Conservation (phyloP, 768 basidiomycete genomes). For the Kwoniella sp. region DNA sequence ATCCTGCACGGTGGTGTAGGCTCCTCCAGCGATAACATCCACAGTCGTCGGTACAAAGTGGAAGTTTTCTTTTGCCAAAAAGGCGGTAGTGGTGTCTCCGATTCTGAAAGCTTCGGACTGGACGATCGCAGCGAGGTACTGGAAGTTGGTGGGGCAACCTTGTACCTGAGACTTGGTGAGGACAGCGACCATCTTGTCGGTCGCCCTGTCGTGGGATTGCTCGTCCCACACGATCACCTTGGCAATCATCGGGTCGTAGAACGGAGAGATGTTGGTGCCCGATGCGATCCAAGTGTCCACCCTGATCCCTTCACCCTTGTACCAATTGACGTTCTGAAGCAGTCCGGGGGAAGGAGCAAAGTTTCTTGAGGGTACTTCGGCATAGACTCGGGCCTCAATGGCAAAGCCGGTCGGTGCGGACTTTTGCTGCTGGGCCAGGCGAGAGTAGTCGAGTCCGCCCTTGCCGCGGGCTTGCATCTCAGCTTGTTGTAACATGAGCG, state of each 20-base stretch:
- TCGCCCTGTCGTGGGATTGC: constrained; percentile 54
- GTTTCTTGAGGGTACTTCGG: constrained; percentile 60
- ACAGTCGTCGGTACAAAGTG: constrained; percentile 51
- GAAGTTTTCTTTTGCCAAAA: constrained; percentile 25
- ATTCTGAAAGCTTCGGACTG: constrained; percentile 40
- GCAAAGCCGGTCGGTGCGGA: constrained; percentile 48
- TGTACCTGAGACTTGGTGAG: constrained; percentile 54
- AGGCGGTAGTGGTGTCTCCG: constrained; percentile 36
- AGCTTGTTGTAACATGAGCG: constrained; percentile 63
- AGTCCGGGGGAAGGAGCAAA: constrained; percentile 63
- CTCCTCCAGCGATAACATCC: constrained; percentile 58
- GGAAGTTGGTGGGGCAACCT: constrained; percentile 62
- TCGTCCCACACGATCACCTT: constrained; percentile 60
- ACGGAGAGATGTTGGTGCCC: constrained; percentile 53
- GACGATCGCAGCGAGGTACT: constrained; percentile 56
- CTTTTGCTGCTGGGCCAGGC: constrained; percentile 11
- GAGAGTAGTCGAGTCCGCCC: constrained; percentile 13
- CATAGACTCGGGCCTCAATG: constrained; percentile 61
- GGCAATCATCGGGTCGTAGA: constrained; percentile 52
- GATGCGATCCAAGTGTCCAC: constrained; percentile 57
- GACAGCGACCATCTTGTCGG: constrained; percentile 52
- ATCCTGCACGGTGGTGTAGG: constrained; percentile 54
- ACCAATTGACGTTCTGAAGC: constrained; percentile 56
- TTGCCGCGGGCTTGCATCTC: constrained; percentile 29
- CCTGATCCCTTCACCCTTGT: constrained; percentile 47